Base-by-base conservation (phyloP, 192 early-diverging fungal genomes). In the Thamnidium elegans region DNA sequence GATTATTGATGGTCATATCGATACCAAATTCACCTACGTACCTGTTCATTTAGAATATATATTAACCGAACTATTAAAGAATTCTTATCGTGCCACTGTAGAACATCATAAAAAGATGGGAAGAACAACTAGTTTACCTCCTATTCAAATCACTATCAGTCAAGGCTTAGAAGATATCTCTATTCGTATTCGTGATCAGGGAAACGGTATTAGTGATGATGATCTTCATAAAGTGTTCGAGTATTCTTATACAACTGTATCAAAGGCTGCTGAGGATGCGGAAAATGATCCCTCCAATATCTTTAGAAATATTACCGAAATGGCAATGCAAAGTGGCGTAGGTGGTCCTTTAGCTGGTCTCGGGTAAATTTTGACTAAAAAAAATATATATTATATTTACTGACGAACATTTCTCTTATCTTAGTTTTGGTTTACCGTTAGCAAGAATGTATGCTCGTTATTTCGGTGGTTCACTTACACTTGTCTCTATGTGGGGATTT, bases 21-120 rank as follows among this genome's bases (percentile, higher is more conserved):
- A 91, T 53, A 87, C 89, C 2, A 60, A 31, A 9, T 83, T 92
- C 51, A 81, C 87, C 34, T 97, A 97, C 78, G 89, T 97, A 8
- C 88, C 89, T 30, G 93, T 94, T 4, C 95, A 97, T 67, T 75
- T 97, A 11, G 94, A 97, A 74, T 97, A 97, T 67, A 96, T 97
- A 26, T 81, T 94, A 21, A 87, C 89, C 63, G 95, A 97, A 69
- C 67, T 96, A 44, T 66, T 97, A 31, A 97, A 97, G 65, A 97
- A 97, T 69, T 84, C 92, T 14, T 83, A 85, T 66, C 74, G 95
- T 8, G 96, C 96, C 0, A 97, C 96, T 3, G 91, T 93, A 3
- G 89, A 91, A 58, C 80, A 81, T 63, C 78, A 75, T 34, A 55
- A 73, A 79, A 80, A 80, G 54, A 63, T 72, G 26, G 59, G 70